Base-by-base conservation (phyloP, 2,329 filamentous ascomycete genomes). In the Aspergillus pseudotamarii region DNA sequence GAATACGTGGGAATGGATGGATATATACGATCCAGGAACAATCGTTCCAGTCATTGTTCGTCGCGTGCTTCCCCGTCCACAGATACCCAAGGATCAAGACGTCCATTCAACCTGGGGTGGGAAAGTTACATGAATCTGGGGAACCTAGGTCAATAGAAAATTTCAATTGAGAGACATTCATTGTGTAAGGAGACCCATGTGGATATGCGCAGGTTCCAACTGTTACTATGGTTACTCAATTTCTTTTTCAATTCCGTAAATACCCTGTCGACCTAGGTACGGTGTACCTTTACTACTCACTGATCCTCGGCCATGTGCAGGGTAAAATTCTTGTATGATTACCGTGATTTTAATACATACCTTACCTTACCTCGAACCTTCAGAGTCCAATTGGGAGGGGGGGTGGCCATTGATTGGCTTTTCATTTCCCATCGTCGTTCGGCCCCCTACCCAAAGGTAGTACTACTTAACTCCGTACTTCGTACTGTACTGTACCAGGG, bases 171-270 rank as follows among this genome's bases (percentile, higher is more conserved):
- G 51, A 55, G 32, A 55, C 51, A 55, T 26, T 38, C 14, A 48
- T 59, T 59, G 58, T 54, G 58, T 54, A 59, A 59, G 58, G 58
- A 32, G 50, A 53, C 23, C 21, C 51, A 55, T 38, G 32, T 38
- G 51, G 51, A 55, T 55, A n/a, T 53, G 21, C 36, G 34, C 36
- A 38, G 32, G 51, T 55, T 38, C 48, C 58, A 54, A 26, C 32
- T 45, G 58, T 59, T 59, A 59, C 58, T 51, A 54, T 30, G 48
- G 58, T 54, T 59, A 59, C 58, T 46, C 19, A n/a, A 19, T 48
- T n/a, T 12, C 2, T 21, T 43, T 57, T 26, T 32, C 11, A 23
- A 16, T 21, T 59, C 45, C 5, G 32, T 53, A 28, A 28, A 2
- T 43, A 38, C 45, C 21, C 11, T 36, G 34, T 36, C 34, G 5